Conservation (phyloP, 176 grass and related monocot species). For the Themeda triandra region DNA sequence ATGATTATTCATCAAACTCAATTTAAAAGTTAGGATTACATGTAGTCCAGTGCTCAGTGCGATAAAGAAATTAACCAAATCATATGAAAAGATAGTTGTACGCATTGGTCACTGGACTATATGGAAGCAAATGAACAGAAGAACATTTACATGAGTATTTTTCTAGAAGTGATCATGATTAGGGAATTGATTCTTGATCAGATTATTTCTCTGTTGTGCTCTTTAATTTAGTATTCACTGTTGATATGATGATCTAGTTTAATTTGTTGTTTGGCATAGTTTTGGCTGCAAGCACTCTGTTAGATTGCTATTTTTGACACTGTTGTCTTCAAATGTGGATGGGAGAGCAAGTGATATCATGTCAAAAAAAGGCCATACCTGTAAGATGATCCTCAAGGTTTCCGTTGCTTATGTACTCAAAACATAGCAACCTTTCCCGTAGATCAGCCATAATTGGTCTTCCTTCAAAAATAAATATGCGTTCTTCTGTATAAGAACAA, state of each 20-base stretch:
- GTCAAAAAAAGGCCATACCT: background rate
- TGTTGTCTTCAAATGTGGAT: background rate
- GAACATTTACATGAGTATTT: background rate
- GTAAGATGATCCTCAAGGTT: background rate
- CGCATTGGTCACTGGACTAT: too few species aligned
- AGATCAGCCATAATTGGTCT: background rate
- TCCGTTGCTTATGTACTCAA: constrained; percentile 1
- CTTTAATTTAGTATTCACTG: too few species aligned
- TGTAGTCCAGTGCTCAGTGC: too few species aligned
- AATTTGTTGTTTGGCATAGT: background rate
- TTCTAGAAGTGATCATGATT: too few species aligned
- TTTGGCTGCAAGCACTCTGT: too few species aligned
- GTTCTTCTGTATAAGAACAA: too few species aligned
- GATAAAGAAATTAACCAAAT: background rate
- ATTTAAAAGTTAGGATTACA: background rate
- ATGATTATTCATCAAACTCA: background rate
- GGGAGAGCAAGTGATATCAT: too few species aligned
- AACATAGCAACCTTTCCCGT: background rate
- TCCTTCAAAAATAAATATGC: too few species aligned
- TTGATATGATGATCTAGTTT: background rate
- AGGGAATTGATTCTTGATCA: too few species aligned
- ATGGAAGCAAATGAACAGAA: background rate
- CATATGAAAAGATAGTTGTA: background rate
- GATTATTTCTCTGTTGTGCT: too few species aligned
- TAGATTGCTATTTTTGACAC: background rate